These are phyloP conservation scores for Talaromyces sp. DNA, from an alignment of 2,329 filamentous ascomycete species.

Conservation along the genomic window DNA sequence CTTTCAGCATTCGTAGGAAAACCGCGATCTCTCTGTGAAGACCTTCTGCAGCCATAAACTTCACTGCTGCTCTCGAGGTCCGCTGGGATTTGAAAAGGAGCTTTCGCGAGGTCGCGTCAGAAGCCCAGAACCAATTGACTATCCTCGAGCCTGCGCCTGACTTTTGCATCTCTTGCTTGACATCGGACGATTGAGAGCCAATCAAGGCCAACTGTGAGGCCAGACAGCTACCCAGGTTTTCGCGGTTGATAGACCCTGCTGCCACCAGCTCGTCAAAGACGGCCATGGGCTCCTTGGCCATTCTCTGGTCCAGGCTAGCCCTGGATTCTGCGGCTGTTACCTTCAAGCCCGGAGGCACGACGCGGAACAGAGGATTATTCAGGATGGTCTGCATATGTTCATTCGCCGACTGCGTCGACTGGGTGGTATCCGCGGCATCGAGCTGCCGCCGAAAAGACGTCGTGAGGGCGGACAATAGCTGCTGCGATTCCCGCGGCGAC, in stretches of 20 bases:
- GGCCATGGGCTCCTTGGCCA: constrained; percentile 28
- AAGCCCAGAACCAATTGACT: constrained; percentile 37
- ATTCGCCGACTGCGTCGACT: constrained; percentile 29
- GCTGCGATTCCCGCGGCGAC: constrained; percentile 53
- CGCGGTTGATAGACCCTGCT: constrained; percentile 27
- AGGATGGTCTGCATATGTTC: constrained; percentile 34
- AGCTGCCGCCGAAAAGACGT: constrained; percentile 60
- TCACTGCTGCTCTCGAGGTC: constrained; percentile 23
- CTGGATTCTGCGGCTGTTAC: constrained; percentile 11
- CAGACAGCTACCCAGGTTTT: constrained; percentile 24
- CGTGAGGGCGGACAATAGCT: constrained; percentile 57
- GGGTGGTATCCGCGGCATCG: constrained; percentile 36
- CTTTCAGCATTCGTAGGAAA: constrained; percentile 31
- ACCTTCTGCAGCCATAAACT: constrained; percentile 37
- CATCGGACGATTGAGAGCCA: constrained; percentile 16
- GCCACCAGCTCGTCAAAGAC: constrained; percentile 36
- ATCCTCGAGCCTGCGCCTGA: constrained; percentile 31
- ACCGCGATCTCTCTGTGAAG: constrained; percentile 26
- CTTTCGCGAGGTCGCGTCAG: constrained; percentile 24
- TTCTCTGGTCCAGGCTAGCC: constrained; percentile 15
- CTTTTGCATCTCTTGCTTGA: constrained; percentile 25
- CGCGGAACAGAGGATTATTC: constrained; percentile 37
- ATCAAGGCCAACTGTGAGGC: constrained; percentile 28
- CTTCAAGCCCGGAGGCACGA: constrained; percentile 24
- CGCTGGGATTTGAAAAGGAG: constrained; percentile 25